Conservation (phyloP, 179 eudicot genomes). For the Silene coronaria region DNA sequence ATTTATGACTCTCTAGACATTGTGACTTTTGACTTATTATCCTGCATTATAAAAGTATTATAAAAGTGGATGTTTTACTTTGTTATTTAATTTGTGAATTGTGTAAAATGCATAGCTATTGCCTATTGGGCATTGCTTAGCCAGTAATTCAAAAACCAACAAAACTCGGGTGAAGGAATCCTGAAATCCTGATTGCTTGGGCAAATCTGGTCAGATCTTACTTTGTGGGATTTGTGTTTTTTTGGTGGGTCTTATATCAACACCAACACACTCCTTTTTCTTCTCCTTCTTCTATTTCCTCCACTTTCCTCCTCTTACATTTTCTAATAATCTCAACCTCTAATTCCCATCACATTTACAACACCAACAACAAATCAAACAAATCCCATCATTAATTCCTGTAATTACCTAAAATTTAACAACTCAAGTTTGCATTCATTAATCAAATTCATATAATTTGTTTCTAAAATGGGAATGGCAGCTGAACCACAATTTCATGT, state of each 20-base stretch:
- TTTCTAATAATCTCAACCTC: not conserved
- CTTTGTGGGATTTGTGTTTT: constrained; percentile 51
- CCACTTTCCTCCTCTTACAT: not conserved
- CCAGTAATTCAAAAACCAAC: constrained; percentile 36
- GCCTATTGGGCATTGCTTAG: not conserved
- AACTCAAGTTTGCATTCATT: not conserved
- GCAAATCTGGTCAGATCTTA: constrained; percentile 72
- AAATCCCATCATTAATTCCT: not conserved
- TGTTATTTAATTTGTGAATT: too few species aligned
- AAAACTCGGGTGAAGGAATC: constrained; percentile 30
- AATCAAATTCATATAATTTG: constrained; percentile 5
- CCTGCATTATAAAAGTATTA: too few species aligned
- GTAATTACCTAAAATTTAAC: not conserved
- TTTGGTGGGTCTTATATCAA: constrained; percentile 39
- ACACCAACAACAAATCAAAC: not conserved
- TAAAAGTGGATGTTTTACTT: too few species aligned
- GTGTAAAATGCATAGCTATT: too few species aligned
- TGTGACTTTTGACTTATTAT: too few species aligned
- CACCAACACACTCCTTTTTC: constrained; percentile 22
- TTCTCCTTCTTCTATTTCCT: constrained; percentile 11
- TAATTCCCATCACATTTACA: constrained; percentile 10
- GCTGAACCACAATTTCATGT: constrained; percentile 77
- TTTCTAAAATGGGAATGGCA: constrained; percentile 54
- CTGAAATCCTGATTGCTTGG: constrained; percentile 18
- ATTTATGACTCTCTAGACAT: too few species aligned